Evolutionary conservation across 75 land plant species (phyloP).

Genomic region (Cryptomeria japonica): DNA sequence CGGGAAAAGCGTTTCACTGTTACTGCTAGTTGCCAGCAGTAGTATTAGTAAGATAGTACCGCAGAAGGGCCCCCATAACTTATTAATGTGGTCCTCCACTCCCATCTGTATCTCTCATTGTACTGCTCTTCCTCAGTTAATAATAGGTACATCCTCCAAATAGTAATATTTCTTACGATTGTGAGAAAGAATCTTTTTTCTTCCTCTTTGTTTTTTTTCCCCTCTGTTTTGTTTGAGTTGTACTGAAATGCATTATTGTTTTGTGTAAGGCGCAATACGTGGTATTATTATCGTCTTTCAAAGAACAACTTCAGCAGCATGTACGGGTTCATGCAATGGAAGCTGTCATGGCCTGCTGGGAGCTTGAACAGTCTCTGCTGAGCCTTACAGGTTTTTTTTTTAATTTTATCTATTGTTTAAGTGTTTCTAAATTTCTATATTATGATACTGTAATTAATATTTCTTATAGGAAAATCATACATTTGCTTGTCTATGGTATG

Average conservation of each 20-base stretch:
- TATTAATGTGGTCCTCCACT: slow-evolving; percentile 1
- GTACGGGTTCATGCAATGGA: slow-evolving; percentile 94
- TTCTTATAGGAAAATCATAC: no score
- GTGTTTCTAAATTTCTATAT: no score
- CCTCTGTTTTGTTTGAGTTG: not conserved
- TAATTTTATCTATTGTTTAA: no score
- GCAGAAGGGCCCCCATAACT: not conserved
- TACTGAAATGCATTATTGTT: not conserved
- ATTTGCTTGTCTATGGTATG: no score
- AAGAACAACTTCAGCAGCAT: slow-evolving; percentile 94
- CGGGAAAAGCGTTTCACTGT: not conserved
- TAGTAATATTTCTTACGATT: not conserved
- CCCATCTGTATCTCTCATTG: not conserved
- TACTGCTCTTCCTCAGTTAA: not conserved
- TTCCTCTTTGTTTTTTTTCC: not conserved
- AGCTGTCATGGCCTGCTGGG: slow-evolving; percentile 98
- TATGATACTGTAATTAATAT: no score
- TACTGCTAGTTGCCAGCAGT: not conserved
- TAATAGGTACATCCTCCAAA: not conserved
- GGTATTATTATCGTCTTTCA: slow-evolving; percentile 78
- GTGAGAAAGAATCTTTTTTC: not conserved
- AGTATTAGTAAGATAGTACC: not conserved
- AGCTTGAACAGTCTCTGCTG: slow-evolving; percentile 87
- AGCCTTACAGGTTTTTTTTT: slow-evolving; percentile 67
- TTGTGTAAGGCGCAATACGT: slow-evolving; percentile 77